These are phyloP conservation scores for Phialemoniopsis sp. DNA, from an alignment of 2,329 filamentous ascomycete species.

Conservation along the genomic window DNA sequence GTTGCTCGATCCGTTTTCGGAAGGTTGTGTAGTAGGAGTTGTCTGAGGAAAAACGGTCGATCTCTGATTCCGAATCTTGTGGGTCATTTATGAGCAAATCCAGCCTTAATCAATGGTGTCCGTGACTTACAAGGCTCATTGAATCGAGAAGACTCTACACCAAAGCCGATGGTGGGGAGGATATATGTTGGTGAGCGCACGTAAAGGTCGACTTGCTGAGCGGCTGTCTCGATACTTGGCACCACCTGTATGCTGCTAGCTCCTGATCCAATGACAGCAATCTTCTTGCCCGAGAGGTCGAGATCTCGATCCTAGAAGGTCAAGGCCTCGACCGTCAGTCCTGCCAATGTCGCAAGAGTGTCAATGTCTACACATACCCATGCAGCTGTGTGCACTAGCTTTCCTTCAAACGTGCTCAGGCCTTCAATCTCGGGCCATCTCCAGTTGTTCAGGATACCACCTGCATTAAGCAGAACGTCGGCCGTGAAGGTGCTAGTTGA, in stretches of 20 bases:
- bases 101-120: no score
- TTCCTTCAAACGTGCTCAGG: constrained; percentile 20
- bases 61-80: no score
- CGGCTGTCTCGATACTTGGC: no score
- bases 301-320: constrained; percentile 23
- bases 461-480: constrained; percentile 11
- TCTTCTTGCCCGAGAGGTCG: constrained; percentile 5
- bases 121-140: no score
- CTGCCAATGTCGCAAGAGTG: constrained; percentile 6
- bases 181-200: constrained; percentile 1
- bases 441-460: constrained; percentile 15
- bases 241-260: no score
- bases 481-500: constrained; percentile 9
- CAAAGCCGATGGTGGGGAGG: not conserved
- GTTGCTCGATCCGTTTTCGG: constrained; percentile 9
- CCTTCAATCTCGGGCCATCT: constrained; percentile 23
- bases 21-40: constrained; percentile 7
- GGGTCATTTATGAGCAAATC: no score
- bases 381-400: constrained; percentile 18
- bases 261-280: no score
- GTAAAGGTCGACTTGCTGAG: no score
- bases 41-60: constrained; percentile 4
- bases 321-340: constrained; percentile 15
- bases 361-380: no score
- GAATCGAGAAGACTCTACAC: no score